These are phyloP conservation scores for Neurospora sp. DNA, from an alignment of 495 filamentous ascomycete genomes.

Conservation along the genomic window DNA sequence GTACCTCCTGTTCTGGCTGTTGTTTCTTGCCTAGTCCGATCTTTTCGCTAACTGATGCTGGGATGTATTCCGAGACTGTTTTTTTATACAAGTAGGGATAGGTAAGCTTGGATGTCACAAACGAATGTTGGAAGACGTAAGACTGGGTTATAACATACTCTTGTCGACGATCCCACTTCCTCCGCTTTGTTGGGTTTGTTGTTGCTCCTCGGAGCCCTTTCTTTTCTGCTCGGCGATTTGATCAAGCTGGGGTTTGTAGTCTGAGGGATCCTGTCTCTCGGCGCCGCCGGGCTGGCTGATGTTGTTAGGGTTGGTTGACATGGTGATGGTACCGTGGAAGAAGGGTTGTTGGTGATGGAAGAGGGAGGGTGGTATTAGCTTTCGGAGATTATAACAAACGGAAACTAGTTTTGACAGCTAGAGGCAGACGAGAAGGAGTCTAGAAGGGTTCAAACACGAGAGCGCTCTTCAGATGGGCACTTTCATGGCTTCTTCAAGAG, in stretches of 20 bases:
- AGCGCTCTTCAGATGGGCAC: neutral
- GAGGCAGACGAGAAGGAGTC: neutral
- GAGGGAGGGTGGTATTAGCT: neutral
- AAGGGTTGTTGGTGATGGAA: neutral
- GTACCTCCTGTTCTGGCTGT: neutral
- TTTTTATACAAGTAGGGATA: neutral
- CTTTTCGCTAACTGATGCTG: conserved; percentile 11
- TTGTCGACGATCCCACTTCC: conserved; percentile 16
- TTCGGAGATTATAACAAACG: neutral
- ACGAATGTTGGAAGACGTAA: neutral
- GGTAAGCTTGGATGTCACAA: neutral
- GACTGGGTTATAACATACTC: conserved; percentile 5
- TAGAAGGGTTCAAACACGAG: neutral
- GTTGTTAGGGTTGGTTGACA: neutral
- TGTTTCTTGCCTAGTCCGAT: conserved; percentile 6
- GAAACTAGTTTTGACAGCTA: neutral
- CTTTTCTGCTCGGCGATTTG: conserved; percentile 9
- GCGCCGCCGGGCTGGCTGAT: neutral
- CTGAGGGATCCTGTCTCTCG: neutral
- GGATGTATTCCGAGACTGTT: conserved; percentile 19
- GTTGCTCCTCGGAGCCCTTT: neutral
- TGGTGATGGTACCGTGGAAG: neutral
- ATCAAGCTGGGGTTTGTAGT: conserved; percentile 23
- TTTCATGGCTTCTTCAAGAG: neutral
- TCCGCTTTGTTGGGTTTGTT: neutral